phyloP scores from a whole-genome alignment of 306 rosid genomes.

The Ammopiptanthus mongolicus region DNA sequence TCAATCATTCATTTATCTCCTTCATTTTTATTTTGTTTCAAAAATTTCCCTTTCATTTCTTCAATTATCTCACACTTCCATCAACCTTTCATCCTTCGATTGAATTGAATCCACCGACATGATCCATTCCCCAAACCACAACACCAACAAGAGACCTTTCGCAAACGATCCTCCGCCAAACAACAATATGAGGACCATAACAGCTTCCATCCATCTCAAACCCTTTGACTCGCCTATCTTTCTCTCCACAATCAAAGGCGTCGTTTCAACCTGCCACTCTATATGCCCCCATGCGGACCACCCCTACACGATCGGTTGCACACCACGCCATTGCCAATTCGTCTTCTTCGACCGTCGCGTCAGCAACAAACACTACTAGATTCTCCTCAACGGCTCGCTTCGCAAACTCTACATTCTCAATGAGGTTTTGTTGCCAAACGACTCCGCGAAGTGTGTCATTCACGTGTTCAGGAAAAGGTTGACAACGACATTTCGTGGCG shows the following conservation, averaged over 20 bases:
- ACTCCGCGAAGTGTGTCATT: slow-evolving; percentile 1
- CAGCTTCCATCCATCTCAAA: slow-evolving; percentile 30
- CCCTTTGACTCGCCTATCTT: slow-evolving; percentile 43
- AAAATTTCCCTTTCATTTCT: background rate
- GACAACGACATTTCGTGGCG: background rate
- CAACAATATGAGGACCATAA: background rate
- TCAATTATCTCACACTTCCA: background rate
- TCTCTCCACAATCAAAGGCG: slow-evolving; percentile 7
- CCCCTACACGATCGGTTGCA: slow-evolving; percentile 58
- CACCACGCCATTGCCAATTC: slow-evolving; percentile 30
- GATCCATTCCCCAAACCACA: background rate
- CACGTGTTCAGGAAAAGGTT: slow-evolving; percentile 37
- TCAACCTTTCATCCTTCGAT: background rate
- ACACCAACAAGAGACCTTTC: slow-evolving; percentile 19
- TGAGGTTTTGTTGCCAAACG: slow-evolving; percentile 16
- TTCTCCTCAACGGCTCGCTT: slow-evolving; percentile 45
- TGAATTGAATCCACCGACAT: background rate
- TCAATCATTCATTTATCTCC: no score
- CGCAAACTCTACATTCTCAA: slow-evolving; percentile 48
- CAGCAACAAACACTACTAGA: slow-evolving; percentile 59
- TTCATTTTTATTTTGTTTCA: background rate
- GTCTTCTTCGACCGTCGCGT: slow-evolving; percentile 57
- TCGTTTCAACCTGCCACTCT: slow-evolving; percentile 22
- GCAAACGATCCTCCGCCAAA: no score
- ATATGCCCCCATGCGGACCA: slow-evolving; percentile 35